A percentile compares a stretch with the other conserved stretches of the same genome.
These are phyloP conservation scores for Ascoidea rubescens DNA, from an alignment of 805 yeast species.

Conservation along the genomic window DNA sequence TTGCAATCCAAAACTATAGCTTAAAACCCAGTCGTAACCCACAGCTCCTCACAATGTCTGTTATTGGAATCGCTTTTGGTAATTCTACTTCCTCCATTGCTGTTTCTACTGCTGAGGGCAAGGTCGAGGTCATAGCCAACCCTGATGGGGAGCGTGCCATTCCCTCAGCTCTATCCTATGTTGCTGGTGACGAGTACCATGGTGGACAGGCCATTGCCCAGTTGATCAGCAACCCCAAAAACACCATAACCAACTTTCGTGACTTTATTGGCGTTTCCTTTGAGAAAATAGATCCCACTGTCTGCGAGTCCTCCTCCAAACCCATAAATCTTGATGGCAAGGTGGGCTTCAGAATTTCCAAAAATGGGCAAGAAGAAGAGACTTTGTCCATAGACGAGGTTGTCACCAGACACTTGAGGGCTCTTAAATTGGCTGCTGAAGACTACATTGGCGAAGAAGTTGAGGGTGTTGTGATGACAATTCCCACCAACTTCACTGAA, in stretches of 20 bases:
- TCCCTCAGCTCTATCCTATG: conserved; percentile 84
- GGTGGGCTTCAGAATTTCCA: conserved; percentile 48
- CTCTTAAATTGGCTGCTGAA: conserved; percentile 77
- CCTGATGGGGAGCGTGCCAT: conserved; percentile 98
- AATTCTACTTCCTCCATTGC: conserved; percentile 94
- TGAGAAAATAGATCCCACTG: conserved; percentile 52
- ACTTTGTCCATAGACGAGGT: conserved; percentile 62
- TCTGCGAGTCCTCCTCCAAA: conserved; percentile 50
- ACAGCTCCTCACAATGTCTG: conserved; percentile 22
- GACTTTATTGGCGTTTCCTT: conserved; percentile 76
- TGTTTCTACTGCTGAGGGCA: conserved; percentile 71
- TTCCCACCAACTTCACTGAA: conserved; percentile 78
- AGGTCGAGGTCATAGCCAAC: conserved; percentile 94
- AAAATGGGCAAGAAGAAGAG: conserved; percentile 29
- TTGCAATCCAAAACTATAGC: too few species aligned
- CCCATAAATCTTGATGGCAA: conserved; percentile 54
- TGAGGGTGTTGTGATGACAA: conserved; percentile 76
- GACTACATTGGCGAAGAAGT: conserved; percentile 78
- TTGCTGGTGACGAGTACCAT: conserved; percentile 91
- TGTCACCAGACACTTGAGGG: conserved; percentile 68
- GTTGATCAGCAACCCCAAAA: conserved; percentile 75
- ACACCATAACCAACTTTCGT: conserved; percentile 84
- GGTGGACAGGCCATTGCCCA: conserved; percentile 94
- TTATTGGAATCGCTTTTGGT: conserved; percentile 93
- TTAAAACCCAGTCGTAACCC: too few species aligned